phyloP scores from a whole-genome alignment of 257 asterid species.

The Cruciata laevipes region DNA sequence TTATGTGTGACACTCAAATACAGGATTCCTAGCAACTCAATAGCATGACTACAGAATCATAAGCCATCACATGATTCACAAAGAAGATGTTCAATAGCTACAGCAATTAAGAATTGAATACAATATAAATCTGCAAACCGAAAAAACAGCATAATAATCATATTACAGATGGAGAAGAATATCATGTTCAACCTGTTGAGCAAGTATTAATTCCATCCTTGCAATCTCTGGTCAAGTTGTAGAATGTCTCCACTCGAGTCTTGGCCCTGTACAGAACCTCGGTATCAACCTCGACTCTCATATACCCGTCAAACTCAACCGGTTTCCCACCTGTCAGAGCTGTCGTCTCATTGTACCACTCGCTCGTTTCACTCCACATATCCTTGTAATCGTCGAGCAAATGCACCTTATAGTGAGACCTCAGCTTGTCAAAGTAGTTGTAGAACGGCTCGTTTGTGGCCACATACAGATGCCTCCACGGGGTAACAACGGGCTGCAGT shows the following conservation, averaged over 20 bases:
- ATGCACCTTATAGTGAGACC: constrained; percentile 85
- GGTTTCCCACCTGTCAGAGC: constrained; percentile 56
- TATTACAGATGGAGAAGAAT: not conserved
- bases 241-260: constrained; percentile 79
- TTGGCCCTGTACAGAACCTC: constrained; percentile 84
- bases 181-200: constrained; percentile 25
- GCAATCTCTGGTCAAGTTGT: constrained; percentile 81
- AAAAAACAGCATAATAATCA: not conserved
- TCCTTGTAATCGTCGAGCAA: constrained; percentile 74
- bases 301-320: constrained; percentile 83
- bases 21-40: not conserved
- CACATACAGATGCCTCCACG: constrained; percentile 79
- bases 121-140: not conserved
- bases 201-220: constrained; percentile 88
- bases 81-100: constrained; percentile 1
- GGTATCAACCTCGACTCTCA: constrained; percentile 95
- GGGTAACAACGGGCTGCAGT: constrained; percentile 47
- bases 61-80: not conserved
- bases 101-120: constrained; percentile 1
- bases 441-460: constrained; percentile 89
- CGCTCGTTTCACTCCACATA: constrained; percentile 83
- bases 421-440: constrained; percentile 83
- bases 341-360: constrained; percentile 82
- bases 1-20: too few species aligned
- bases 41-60: not conserved